phyloP scores from a whole-genome alignment of 306 rosid genomes.

The Quercus cerris region DNA sequence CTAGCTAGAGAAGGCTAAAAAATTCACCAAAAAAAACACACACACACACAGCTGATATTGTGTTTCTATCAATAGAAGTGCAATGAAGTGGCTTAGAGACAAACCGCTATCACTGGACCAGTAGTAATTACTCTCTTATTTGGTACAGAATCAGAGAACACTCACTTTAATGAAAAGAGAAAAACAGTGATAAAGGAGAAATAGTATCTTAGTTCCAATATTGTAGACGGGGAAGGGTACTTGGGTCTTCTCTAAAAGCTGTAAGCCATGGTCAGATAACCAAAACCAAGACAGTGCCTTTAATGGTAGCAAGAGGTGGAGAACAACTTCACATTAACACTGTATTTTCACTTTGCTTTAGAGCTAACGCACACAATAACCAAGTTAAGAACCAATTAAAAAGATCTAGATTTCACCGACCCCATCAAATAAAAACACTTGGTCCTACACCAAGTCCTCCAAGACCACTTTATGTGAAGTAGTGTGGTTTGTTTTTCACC shows the following conservation, averaged over 20 bases:
- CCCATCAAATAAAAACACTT: background rate
- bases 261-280: slow-evolving; percentile 1
- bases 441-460: slow-evolving; percentile 14
- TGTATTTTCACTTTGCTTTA: background rate
- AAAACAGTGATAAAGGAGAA: background rate
- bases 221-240: background rate
- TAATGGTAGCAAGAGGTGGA: background rate
- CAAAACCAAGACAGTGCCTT: background rate
- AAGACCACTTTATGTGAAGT: background rate
- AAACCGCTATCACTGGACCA: background rate
- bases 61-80: background rate
- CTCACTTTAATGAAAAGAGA: slow-evolving; percentile 19
- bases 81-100: slow-evolving; percentile 2
- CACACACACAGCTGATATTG: slow-evolving; percentile 9
- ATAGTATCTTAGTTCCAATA: background rate
- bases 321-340: background rate
- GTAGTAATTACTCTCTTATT: background rate
- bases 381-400: background rate
- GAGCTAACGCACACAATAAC: background rate
- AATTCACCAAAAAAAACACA: background rate
- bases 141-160: slow-evolving; percentile 15
- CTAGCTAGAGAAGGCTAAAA: background rate
- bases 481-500: background rate
- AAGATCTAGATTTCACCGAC: slow-evolving; percentile 13
- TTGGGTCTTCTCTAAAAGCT: background rate